A percentile compares a stretch with the other conserved stretches of the same genome.
Evolutionary conservation across 257 asterid genomes (phyloP).

Genomic region (Solanum piurae): DNA sequence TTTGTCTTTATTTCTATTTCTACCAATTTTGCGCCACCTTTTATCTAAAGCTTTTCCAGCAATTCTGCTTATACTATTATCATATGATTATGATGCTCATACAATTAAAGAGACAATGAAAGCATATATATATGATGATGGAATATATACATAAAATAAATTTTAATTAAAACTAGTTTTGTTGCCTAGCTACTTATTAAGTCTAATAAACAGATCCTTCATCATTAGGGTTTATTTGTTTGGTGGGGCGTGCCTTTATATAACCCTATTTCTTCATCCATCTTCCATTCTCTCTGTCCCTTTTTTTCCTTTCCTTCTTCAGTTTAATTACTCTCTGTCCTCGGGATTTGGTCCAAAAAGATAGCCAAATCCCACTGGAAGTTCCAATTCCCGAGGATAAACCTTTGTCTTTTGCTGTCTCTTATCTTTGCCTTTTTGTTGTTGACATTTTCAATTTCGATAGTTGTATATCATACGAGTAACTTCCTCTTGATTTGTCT

Average conservation of each 20-base stretch:
- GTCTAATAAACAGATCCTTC: constrained; percentile 7
- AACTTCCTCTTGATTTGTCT: not conserved
- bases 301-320: not conserved
- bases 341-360: constrained; percentile 36
- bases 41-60: constrained; percentile 51
- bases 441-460: not conserved
- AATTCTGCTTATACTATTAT: constrained; percentile 36
- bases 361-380: not conserved
- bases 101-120: not conserved
- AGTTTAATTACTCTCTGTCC: not conserved
- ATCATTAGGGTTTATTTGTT: constrained; percentile 55
- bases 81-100: not conserved
- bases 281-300: constrained; percentile 17
- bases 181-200: not conserved
- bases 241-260: constrained; percentile 16
- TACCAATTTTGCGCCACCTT: constrained; percentile 50
- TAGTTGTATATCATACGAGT: not conserved
- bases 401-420: constrained; percentile 5
- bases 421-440: not conserved
- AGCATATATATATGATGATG: not conserved
- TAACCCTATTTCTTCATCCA: constrained; percentile 18
- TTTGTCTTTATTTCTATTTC: not conserved
- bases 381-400: constrained; percentile 54
- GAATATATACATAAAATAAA: not conserved
- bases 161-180: not conserved